Evolutionary conservation across 495 filamentous ascomycete genomes (phyloP).

Genomic region (Penicilliopsis zonata): DNA sequence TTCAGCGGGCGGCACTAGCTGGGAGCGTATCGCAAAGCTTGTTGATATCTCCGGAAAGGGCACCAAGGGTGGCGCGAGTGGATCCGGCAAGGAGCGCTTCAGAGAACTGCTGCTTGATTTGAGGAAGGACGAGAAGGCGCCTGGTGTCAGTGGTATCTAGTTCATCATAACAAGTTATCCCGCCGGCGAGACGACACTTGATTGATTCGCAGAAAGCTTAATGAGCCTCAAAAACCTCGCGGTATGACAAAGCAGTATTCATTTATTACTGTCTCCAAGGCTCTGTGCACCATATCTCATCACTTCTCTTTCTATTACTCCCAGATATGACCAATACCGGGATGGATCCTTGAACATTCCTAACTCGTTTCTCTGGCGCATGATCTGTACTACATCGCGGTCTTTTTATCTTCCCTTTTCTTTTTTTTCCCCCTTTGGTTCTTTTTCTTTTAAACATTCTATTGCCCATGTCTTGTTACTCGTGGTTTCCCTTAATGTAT

Average conservation of each 20-base stretch:
- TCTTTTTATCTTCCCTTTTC: conserved; percentile 3
- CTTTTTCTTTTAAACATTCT: conserved; percentile 9
- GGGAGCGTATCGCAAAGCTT: conserved; percentile 94
- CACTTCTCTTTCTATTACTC: too few species aligned
- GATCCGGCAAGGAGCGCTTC: conserved; percentile 90
- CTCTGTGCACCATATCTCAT: too few species aligned
- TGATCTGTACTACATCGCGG: neutral
- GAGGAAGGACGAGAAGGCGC: conserved; percentile 89
- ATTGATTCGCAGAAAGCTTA: too few species aligned
- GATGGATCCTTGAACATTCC: too few species aligned
- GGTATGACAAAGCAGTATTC: too few species aligned
- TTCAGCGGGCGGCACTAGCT: conserved; percentile 85
- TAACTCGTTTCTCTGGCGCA: too few species aligned
- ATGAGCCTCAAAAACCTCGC: too few species aligned
- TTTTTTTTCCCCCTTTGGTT: conserved; percentile 4
- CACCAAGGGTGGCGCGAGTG: conserved; percentile 65
- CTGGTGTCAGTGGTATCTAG: conserved; percentile 50
- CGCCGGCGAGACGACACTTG: too few species aligned
- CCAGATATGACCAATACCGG: too few species aligned
- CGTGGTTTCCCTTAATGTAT: conserved; percentile 12
- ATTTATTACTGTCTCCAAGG: too few species aligned
- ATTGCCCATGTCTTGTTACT: conserved; percentile 14
- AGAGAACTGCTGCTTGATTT: conserved; percentile 80
- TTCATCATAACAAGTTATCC: too few species aligned
- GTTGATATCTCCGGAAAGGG: conserved; percentile 96